Evolutionary conservation across 2,329 filamentous ascomycete species (phyloP).

Genomic region (Claviceps paspali): DNA sequence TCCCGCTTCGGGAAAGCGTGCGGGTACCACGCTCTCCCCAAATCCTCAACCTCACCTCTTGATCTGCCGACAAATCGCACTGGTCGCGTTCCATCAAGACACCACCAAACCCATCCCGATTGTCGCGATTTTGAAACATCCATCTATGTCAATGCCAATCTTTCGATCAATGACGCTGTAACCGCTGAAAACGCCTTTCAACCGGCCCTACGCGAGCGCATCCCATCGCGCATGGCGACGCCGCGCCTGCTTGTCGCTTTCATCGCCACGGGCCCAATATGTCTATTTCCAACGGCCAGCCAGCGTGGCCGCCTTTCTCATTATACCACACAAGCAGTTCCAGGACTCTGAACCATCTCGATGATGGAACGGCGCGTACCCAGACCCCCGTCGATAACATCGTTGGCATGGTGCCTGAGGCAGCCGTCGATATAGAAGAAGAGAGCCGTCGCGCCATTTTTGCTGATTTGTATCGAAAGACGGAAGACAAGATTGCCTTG

Average conservation of each 20-base stretch:
- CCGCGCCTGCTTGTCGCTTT: conserved; percentile 29
- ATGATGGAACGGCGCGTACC: conserved; percentile 41
- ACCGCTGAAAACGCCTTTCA: conserved; percentile 28
- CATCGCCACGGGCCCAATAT: conserved; percentile 40
- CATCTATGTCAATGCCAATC: conserved; percentile 40
- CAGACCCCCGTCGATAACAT: conserved; percentile 35
- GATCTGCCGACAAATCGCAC: conserved; percentile 34
- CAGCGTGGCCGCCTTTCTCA: conserved; percentile 47
- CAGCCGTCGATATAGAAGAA: conserved; percentile 45
- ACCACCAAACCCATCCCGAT: conserved; percentile 26
- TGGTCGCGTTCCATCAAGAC: conserved; percentile 36
- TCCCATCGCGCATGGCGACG: conserved; percentile 41
- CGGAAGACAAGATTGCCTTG: conserved; percentile 59
- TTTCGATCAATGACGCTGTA: conserved; percentile 35
- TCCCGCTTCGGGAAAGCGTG: conserved; percentile 22
- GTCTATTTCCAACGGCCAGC: conserved; percentile 52
- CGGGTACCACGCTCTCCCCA: conserved; percentile 23
- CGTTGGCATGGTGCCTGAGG: conserved; percentile 42
- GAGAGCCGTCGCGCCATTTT: conserved; percentile 62
- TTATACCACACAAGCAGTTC: conserved; percentile 31
- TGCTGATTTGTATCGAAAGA: conserved; percentile 59
- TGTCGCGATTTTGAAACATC: conserved; percentile 21
- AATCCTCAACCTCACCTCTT: conserved; percentile 42
- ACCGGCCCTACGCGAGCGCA: conserved; percentile 36
- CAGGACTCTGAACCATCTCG: conserved; percentile 39